Conservation (phyloP, 1,284 basidiomycete species). For the Takashimella koratensis region DNA sequence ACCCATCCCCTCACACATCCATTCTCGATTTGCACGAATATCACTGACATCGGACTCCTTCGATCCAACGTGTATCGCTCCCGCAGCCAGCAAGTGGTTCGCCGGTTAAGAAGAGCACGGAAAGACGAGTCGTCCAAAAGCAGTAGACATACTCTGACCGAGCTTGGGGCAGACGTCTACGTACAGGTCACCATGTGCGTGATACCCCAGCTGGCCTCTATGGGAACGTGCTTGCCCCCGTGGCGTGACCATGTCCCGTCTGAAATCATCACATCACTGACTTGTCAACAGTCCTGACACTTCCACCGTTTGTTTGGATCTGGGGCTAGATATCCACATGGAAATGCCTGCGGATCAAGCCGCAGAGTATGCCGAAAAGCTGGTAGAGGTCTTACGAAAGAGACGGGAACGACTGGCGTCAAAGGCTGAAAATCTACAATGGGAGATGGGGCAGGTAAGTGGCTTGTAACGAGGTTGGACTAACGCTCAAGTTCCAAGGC, state of each 20-base stretch:
- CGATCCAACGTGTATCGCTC: too few relatives aligned
- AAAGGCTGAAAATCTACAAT: conserved; percentile 26
- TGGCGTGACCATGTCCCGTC: too few relatives aligned
- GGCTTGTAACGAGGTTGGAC: neutral
- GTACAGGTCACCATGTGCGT: conserved; percentile 32
- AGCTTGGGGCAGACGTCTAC: conserved; percentile 36
- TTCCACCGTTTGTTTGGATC: conserved; percentile 24
- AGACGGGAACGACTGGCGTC: conserved; percentile 13
- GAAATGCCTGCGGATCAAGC: conserved; percentile 21
- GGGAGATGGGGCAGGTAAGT: conserved; percentile 38
- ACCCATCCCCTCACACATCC: too few relatives aligned
- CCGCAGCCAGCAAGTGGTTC: conserved; percentile 19
- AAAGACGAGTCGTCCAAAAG: neutral
- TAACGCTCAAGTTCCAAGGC: conserved; percentile 5
- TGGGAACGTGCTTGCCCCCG: too few relatives aligned
- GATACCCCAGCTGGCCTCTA: too few relatives aligned
- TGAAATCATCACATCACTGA: too few relatives aligned
- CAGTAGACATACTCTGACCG: conserved; percentile 19
- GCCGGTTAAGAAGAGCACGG: conserved; percentile 12
- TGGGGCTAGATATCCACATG: conserved; percentile 38
- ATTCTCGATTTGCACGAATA: too few relatives aligned
- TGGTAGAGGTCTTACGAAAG: conserved; percentile 21
- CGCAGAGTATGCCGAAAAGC: conserved; percentile 17
- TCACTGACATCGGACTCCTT: too few relatives aligned
- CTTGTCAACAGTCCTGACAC: conserved; percentile 27